Conservation (phyloP, 2,329 filamentous ascomycete genomes). For the Neofusicoccum ribis region DNA sequence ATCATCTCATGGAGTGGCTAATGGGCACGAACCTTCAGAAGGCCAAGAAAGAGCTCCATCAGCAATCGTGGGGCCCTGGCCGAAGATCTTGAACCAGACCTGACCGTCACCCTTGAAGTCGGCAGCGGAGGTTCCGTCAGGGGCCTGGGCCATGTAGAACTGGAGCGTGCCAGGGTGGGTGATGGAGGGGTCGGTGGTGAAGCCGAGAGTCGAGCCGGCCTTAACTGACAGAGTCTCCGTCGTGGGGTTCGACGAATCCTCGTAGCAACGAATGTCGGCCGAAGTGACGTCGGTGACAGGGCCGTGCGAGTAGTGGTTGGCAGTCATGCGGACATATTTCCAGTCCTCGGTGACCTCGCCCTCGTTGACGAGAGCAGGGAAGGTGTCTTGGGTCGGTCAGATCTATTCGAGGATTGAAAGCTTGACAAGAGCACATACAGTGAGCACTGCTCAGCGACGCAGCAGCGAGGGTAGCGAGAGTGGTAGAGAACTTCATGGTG, state of each 20-base stretch:
- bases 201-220: constrained; percentile 34
- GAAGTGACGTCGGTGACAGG: constrained; percentile 33
- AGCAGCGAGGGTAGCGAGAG: constrained; percentile 9
- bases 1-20: too few species aligned
- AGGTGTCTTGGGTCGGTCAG: constrained; percentile 26
- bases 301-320: constrained; percentile 34
- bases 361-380: constrained; percentile 28
- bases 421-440: not conserved
- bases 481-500: constrained; percentile 19
- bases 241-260: constrained; percentile 24
- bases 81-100: constrained; percentile 38
- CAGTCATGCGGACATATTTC: constrained; percentile 35
- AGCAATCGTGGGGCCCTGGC: constrained; percentile 24
- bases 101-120: constrained; percentile 33
- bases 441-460: constrained; percentile 17
- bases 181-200: constrained; percentile 33
- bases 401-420: not conserved
- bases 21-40: constrained; percentile 14
- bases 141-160: constrained; percentile 41
- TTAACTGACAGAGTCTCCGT: constrained; percentile 29
- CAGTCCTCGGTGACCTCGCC: constrained; percentile 30
- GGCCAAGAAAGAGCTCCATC: constrained; percentile 22
- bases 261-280: constrained; percentile 37
- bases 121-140: constrained; percentile 24
- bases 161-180: constrained; percentile 38